These are phyloP conservation scores for Penicillium frequentans DNA, from an alignment of 2,329 filamentous ascomycete genomes.

Conservation along the genomic window DNA sequence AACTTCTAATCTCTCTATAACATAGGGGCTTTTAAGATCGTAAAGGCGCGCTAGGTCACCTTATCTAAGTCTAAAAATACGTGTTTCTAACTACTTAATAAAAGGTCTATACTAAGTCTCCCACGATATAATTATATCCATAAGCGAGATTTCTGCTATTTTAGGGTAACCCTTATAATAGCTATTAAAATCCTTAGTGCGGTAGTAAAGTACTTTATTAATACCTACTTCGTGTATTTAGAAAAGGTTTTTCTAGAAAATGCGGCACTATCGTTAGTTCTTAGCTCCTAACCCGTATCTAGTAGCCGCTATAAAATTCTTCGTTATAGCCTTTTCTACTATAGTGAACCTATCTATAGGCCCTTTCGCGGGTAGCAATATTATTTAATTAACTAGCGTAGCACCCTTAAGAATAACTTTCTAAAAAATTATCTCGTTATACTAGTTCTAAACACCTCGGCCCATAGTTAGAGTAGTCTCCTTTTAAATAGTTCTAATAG, in stretches of 20 bases:
- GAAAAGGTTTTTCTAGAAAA: slow-evolving; percentile 17
- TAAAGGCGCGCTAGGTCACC: not conserved
- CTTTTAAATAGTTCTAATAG: not conserved
- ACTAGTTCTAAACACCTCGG: slow-evolving; percentile 4
- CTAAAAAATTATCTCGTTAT: too few species aligned
- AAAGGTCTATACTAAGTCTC: slow-evolving; percentile 12
- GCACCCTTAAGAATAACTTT: slow-evolving; percentile 16
- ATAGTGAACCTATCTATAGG: slow-evolving; percentile 16
- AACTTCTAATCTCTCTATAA: slow-evolving; percentile 12
- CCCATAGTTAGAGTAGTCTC: too few species aligned
- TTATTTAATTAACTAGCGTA: slow-evolving; percentile 9
- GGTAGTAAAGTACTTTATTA: slow-evolving; percentile 18
- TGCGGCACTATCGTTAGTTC: slow-evolving; percentile 15
- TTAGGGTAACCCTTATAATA: slow-evolving; percentile 11
- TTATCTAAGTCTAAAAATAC: slow-evolving; percentile 2
- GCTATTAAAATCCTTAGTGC: slow-evolving; percentile 18
- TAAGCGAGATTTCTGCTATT: slow-evolving; percentile 7
- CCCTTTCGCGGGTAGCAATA: slow-evolving; percentile 12
- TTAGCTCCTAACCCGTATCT: slow-evolving; percentile 9
- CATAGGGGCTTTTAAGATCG: slow-evolving; percentile 8
- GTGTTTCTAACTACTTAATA: slow-evolving; percentile 17
- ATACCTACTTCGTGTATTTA: slow-evolving; percentile 12
- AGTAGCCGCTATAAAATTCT: slow-evolving; percentile 13
- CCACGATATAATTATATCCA: slow-evolving; percentile 9
- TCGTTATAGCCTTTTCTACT: slow-evolving; percentile 19